phyloP scores from a whole-genome alignment of 2,329 filamentous ascomycete species.

The Clarireedia sp. region DNA sequence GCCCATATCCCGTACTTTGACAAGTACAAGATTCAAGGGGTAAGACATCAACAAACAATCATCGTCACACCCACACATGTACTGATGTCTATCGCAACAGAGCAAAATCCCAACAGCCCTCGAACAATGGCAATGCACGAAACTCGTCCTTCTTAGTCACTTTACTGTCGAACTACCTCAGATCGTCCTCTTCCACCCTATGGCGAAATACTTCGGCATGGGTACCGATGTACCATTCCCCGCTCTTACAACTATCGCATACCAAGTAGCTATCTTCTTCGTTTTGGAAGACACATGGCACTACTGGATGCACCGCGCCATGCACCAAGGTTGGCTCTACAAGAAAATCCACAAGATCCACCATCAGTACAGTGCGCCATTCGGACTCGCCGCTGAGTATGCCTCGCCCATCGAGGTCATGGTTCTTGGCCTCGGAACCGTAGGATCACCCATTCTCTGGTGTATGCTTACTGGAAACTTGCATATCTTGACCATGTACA shows the following conservation, averaged over 20 bases:
- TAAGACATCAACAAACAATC: background rate
- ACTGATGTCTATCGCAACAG: conserved; percentile 1
- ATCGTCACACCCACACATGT: background rate
- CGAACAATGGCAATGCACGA: conserved; percentile 92
- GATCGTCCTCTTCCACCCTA: conserved; percentile 98
- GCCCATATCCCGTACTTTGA: conserved; percentile 81
- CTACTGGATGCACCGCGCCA: conserved; percentile 88
- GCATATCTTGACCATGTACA: conserved; percentile 95
- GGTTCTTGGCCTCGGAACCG: conserved; percentile 81
- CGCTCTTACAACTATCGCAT: conserved; percentile 72
- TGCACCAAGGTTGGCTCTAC: conserved; percentile 95
- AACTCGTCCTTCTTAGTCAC: conserved; percentile 86
- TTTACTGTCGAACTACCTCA: conserved; percentile 97
- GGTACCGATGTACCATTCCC: conserved; percentile 86
- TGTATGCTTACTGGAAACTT: conserved; percentile 76
- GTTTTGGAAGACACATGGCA: conserved; percentile 96
- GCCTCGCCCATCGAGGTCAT: conserved; percentile 96
- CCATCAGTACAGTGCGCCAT: conserved; percentile 96
- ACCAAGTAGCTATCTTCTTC: conserved; percentile 91
- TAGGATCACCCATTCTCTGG: conserved; percentile 77
- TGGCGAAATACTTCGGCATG: conserved; percentile 89
- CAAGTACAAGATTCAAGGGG: conserved; percentile 85
- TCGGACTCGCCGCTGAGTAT: conserved; percentile 94
- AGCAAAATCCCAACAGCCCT: conserved; percentile 79
- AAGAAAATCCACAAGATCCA: conserved; percentile 98